Base-by-base conservation (phyloP, 140 eudicot species). In the Stevia rebaudiana region DNA sequence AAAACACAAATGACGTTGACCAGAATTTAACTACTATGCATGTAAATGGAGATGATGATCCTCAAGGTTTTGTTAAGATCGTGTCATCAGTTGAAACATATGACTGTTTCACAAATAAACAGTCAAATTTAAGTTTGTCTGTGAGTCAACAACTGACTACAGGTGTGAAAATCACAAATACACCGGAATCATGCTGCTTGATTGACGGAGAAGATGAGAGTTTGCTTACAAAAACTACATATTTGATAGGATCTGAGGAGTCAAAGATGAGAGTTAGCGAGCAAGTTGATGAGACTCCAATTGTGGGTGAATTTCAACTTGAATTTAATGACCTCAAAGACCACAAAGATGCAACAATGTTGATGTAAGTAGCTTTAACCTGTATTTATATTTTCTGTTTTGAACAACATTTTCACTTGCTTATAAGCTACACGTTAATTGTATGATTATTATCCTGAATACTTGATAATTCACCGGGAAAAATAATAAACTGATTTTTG, bases 341-440 rank as follows among this genome's bases (percentile, higher is more conserved):
- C 24, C 63, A 41, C 58, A 62, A 70, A 54, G 82, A 63, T 44
- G 78, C 66, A 70, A 55, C 72, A 46, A 35, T 54, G 22, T 35
- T 64, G 56, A 44, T n/a, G 87, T 83, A 73, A 69, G 90, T 76
- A 68, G 17, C 67, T 60, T 31, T 37, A 57, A 74, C 6, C 39
- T 51, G 12, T 41, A 44, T 40, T 63, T 46, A 43, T 75, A 25
- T 24, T 30, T 37, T 17, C 15, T 21, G 28, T 63, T 55, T 40
- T 40, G 11, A 4, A 18, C 54, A 21, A 33, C 16, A 5, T 76
- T 54, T 74, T 42, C 19, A n/a, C 67, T 48, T 49, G 61, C 64
- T 50, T 56, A 66, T 61, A 61, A 15, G 24, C 17, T 48, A 66
- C 53, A 61, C 19, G 24, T 17, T 48, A 33, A 22, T 10, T 25